These are phyloP conservation scores for Komagataella mondaviorum DNA, from an alignment of 805 yeast species.

Conservation along the genomic window DNA sequence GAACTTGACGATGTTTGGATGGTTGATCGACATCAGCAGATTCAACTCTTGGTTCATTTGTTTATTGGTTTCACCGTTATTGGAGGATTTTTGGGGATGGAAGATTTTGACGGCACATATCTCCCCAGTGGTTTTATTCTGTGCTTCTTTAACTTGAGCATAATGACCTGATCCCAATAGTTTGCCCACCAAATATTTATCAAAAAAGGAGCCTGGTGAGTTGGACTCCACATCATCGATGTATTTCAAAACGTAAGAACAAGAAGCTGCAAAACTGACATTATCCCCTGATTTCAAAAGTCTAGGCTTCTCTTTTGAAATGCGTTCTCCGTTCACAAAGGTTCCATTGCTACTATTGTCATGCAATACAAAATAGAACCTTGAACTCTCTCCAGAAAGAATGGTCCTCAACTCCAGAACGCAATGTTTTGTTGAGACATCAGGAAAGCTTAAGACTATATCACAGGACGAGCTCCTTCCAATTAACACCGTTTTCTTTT, in stretches of 20 bases:
- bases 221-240: constrained; percentile 5
- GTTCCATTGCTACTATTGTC: constrained; percentile 60
- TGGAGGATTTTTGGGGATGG: constrained; percentile 21
- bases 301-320: constrained; percentile 33
- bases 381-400: constrained; percentile 14
- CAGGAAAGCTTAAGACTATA: constrained; percentile 26
- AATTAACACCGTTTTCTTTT: constrained; percentile 7
- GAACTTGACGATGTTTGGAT: constrained; percentile 58
- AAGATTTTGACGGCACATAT: constrained; percentile 66
- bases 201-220: constrained; percentile 31
- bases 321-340: constrained; percentile 40
- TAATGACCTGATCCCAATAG: constrained; percentile 69
- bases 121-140: constrained; percentile 40
- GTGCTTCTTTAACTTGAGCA: constrained; percentile 68
- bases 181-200: constrained; percentile 40
- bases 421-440: constrained; percentile 58
- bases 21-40: constrained; percentile 49
- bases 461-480: constrained; percentile 56
- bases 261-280: constrained; percentile 30
- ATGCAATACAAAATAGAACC: not conserved
- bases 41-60: constrained; percentile 52
- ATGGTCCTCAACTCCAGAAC: constrained; percentile 29
- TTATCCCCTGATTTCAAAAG: constrained; percentile 53
- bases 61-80: constrained; percentile 11
- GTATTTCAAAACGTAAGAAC: constrained; percentile 17